A percentile compares a stretch with the other conserved stretches of the same genome.
Evolutionary conservation across 768 basidiomycete genomes (phyloP).

Genomic region (Suillus alpinus): DNA sequence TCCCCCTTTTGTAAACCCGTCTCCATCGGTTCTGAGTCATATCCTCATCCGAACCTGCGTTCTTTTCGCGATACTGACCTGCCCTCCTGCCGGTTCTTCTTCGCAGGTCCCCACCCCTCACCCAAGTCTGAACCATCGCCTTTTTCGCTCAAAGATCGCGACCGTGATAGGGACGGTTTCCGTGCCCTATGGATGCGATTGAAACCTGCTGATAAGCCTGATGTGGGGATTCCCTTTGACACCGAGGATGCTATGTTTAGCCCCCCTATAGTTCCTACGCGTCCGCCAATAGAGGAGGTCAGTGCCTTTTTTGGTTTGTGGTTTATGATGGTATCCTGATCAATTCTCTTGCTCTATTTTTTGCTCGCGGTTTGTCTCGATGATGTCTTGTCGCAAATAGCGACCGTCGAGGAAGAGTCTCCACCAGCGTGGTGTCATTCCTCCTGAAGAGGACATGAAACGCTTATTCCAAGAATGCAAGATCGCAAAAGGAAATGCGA

Average conservation of each 20-base stretch:
- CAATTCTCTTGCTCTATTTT: background rate
- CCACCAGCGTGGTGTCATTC: conserved; percentile 44
- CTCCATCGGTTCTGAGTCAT: background rate
- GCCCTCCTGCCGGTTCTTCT: background rate
- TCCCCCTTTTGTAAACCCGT: background rate
- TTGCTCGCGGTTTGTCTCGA: background rate
- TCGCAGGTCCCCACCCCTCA: background rate
- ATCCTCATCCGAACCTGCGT: background rate
- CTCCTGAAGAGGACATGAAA: conserved; percentile 81
- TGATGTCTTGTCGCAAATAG: background rate
- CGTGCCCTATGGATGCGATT: conserved; percentile 77
- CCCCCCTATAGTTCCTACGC: conserved; percentile 44
- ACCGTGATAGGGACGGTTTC: conserved; percentile 51
- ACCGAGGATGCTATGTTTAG: conserved; percentile 79
- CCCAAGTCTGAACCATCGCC: conserved; percentile 2
- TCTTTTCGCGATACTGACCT: background rate
- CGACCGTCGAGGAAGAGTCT: background rate
- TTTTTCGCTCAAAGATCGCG: conserved; percentile 20
- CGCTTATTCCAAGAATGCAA: conserved; percentile 83
- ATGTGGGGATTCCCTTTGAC: conserved; percentile 79
- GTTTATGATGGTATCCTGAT: background rate
- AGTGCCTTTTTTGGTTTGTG: background rate
- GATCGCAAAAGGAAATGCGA: conserved; percentile 79
- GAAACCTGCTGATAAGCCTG: conserved; percentile 77
- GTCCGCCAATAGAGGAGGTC: background rate